A percentile compares a stretch with the other conserved stretches of the same genome.
These are phyloP conservation scores for Suillus fuscotomentosus DNA, from an alignment of 768 basidiomycete genomes.

Conservation along the genomic window DNA sequence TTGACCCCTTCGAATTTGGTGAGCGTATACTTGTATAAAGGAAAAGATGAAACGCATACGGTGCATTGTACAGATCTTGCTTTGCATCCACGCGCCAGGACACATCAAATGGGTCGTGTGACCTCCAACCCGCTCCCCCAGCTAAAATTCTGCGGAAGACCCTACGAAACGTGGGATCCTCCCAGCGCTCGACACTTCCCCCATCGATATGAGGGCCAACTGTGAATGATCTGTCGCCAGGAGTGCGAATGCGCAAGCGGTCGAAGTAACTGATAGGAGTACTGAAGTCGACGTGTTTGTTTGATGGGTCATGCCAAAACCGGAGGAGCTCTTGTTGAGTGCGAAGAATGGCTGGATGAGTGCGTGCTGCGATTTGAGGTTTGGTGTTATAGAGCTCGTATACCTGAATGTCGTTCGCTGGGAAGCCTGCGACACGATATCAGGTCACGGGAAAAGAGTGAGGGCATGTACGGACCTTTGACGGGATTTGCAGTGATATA, in stretches of 20 bases:
- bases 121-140: conserved; percentile 42
- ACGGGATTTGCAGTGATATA: conserved; percentile 56
- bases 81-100: conserved; percentile 45
- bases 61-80: conserved; percentile 61
- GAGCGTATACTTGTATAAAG: conserved; percentile 11
- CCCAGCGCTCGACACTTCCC: conserved; percentile 56
- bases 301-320: conserved; percentile 52
- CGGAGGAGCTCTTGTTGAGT: conserved; percentile 58
- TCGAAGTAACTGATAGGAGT: conserved; percentile 78
- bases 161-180: conserved; percentile 41
- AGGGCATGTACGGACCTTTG: conserved; percentile 37
- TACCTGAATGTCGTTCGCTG: conserved; percentile 64
- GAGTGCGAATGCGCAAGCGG: conserved; percentile 67
- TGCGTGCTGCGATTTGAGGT: conserved; percentile 63
- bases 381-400: conserved; percentile 73
- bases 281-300: conserved; percentile 42
- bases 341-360: conserved; percentile 55
- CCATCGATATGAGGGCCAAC: conserved; percentile 62
- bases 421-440: conserved; percentile 49
- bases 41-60: conserved; percentile 36
- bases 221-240: conserved; percentile 67
- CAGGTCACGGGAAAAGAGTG: background rate
- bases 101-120: conserved; percentile 52
- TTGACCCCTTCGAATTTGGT: conserved; percentile 38
- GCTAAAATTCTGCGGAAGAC: conserved; percentile 45